Conservation (phyloP, 1,284 basidiomycete species). For the Sparassis latifolia region DNA sequence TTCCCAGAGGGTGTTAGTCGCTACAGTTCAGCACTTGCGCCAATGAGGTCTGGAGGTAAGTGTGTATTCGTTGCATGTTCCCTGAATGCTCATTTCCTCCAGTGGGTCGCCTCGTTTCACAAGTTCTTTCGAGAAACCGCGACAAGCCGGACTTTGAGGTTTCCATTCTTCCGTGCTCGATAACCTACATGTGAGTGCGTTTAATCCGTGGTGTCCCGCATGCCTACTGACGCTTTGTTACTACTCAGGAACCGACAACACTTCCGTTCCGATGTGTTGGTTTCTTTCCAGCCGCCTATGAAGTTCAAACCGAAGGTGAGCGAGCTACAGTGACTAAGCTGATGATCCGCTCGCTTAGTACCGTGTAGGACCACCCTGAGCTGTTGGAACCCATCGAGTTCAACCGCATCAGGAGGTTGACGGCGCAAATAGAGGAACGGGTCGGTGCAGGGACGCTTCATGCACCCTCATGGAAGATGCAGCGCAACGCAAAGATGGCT, state of each 20-base stretch:
- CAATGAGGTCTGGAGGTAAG: conserved; percentile 77
- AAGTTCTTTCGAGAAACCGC: conserved; percentile 66
- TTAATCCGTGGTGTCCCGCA: background rate
- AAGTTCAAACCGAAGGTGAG: conserved; percentile 56
- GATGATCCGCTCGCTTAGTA: conserved; percentile 1
- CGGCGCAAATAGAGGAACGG: conserved; percentile 54
- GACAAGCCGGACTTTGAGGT: conserved; percentile 66
- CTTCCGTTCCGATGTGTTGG: conserved; percentile 80
- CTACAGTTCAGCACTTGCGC: conserved; percentile 76
- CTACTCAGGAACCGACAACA: conserved; percentile 52
- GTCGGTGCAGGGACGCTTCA: conserved; percentile 75
- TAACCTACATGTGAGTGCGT: conserved; percentile 67
- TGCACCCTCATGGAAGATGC: conserved; percentile 75
- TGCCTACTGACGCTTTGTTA: background rate
- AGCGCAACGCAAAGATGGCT: conserved; percentile 70
- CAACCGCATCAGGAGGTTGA: conserved; percentile 51
- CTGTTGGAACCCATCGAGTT: conserved; percentile 64
- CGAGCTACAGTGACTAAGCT: background rate
- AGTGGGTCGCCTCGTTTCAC: conserved; percentile 78
- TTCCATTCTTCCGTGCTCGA: conserved; percentile 68
- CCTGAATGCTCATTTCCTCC: background rate
- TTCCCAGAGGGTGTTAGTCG: conserved; percentile 83
- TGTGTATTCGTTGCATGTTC: conserved; percentile 4
- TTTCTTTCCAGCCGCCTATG: conserved; percentile 76
- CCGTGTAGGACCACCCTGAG: conserved; percentile 55